phyloP scores from a whole-genome alignment of 257 asterid species.

The Thymus quinquecostatus region DNA sequence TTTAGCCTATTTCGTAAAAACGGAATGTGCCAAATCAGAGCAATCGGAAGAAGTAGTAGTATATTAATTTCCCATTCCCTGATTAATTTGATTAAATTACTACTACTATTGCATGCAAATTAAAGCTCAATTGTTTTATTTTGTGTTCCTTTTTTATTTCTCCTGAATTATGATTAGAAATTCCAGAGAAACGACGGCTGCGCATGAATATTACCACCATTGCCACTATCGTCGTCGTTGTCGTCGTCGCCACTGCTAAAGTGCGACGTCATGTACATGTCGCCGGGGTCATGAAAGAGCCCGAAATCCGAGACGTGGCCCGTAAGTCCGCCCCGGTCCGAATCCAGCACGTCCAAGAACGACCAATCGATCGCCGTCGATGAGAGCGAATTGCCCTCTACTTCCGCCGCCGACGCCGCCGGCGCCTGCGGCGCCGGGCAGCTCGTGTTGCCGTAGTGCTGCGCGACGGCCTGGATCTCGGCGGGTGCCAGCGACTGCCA shows the following conservation, averaged over 20 bases:
- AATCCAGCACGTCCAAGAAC: constrained; percentile 43
- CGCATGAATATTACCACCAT: constrained; percentile 27
- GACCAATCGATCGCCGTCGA: constrained; percentile 49
- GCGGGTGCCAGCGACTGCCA: constrained; percentile 36
- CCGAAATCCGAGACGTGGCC: constrained; percentile 42
- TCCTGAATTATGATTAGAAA: constrained; percentile 30
- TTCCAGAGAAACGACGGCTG: constrained; percentile 55
- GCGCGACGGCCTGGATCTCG: constrained; percentile 50
- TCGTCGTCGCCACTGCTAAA: background rate
- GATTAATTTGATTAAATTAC: background rate
- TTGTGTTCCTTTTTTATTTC: background rate
- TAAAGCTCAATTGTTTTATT: background rate
- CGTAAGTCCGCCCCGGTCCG: background rate
- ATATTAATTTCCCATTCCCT: background rate
- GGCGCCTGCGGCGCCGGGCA: background rate
- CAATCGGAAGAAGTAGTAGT: too few relatives aligned
- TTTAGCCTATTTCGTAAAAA: too few relatives aligned
- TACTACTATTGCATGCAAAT: too few relatives aligned
- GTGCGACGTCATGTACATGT: constrained; percentile 46
- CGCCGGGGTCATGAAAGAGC: constrained; percentile 48
- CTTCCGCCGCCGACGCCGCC: constrained; percentile 2
- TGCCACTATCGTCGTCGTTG: constrained; percentile 27
- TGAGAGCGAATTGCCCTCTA: constrained; percentile 24
- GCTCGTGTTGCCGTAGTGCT: constrained; percentile 40
- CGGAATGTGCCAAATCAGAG: too few relatives aligned